phyloP scores from a whole-genome alignment of 352 stramenopile species.

The Thalassiosira ordinaria region DNA sequence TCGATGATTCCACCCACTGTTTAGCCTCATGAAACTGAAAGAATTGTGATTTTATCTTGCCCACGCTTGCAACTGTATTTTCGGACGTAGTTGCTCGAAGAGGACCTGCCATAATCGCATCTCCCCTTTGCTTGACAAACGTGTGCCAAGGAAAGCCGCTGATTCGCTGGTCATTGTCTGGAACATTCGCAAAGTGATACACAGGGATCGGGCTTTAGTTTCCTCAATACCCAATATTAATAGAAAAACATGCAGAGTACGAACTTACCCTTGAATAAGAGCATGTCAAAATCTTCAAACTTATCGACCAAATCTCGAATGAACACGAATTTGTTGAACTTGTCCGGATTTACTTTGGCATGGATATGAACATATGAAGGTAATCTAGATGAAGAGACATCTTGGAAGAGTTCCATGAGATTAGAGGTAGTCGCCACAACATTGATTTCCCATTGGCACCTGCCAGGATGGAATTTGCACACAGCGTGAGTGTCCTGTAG shows the following conservation, averaged over 20 bases:
- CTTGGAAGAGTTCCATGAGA: background rate
- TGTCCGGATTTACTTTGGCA: slow-evolving; percentile 12
- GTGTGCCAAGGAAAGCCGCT: slow-evolving; percentile 38
- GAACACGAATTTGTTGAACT: slow-evolving; percentile 28
- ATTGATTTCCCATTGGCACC: slow-evolving; percentile 11
- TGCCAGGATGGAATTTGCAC: background rate
- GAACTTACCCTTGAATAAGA: too few species aligned
- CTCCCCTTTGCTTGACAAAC: slow-evolving; percentile 22
- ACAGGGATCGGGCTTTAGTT: too few species aligned
- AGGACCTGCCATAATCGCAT: slow-evolving; percentile 20
- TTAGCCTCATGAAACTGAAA: background rate
- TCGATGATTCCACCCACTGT: background rate
- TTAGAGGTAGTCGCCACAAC: background rate
- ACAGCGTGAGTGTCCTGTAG: background rate
- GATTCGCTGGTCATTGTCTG: slow-evolving; percentile 24
- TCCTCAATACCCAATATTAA: too few species aligned
- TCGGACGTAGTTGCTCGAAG: too few species aligned
- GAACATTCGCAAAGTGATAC: too few species aligned
- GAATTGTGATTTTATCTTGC: background rate
- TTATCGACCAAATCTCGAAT: slow-evolving; percentile 1
- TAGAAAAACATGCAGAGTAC: too few species aligned
- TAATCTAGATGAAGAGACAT: background rate
- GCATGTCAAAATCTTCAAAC: slow-evolving; percentile 7
- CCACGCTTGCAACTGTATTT: background rate
- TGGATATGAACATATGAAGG: slow-evolving; percentile 6